phyloP scores from a whole-genome alignment of 2,329 filamentous ascomycete genomes.

The Raffaelea ambrosiae region DNA sequence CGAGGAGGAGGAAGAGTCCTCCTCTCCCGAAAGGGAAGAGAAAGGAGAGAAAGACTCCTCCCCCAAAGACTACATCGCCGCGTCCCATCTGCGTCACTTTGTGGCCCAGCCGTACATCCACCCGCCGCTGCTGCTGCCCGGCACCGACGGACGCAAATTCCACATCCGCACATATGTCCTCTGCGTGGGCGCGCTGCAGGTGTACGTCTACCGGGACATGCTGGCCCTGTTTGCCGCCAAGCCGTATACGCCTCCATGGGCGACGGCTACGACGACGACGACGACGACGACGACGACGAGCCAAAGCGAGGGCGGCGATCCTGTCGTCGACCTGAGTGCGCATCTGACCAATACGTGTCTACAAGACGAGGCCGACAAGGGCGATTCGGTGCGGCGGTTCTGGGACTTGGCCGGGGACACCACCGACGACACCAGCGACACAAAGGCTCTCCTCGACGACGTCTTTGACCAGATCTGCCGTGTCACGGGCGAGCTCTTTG shows the following conservation, averaged over 20 bases:
- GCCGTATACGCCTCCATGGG: constrained; percentile 59
- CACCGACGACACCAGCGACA: constrained; percentile 15
- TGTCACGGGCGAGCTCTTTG: constrained; percentile 70
- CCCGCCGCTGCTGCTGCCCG: constrained; percentile 66
- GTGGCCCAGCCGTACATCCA: constrained; percentile 93
- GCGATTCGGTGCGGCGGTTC: constrained; percentile 55
- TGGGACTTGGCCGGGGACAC: constrained; percentile 48
- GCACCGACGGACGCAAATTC: constrained; percentile 67
- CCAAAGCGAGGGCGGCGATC: constrained; percentile 19
- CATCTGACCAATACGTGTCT: constrained; percentile 96
- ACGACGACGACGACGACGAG: constrained; percentile 28
- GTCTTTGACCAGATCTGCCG: constrained; percentile 67
- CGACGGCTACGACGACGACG: constrained; percentile 20
- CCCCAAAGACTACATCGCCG: constrained; percentile 54
- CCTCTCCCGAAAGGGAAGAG: constrained; percentile 19
- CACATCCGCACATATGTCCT: constrained; percentile 91
- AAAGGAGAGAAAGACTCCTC: constrained; percentile 17
- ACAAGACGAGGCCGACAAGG: constrained; percentile 55
- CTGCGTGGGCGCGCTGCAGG: constrained; percentile 64
- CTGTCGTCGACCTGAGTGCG: constrained; percentile 48
- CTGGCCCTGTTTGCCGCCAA: constrained; percentile 82
- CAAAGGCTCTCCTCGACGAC: constrained; percentile 25
- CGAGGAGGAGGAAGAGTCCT: constrained; percentile 43
- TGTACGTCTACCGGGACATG: constrained; percentile 87
- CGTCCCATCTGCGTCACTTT: constrained; percentile 91